Evolutionary conservation across 2,329 filamentous ascomycete species (phyloP), one percentile per base, ranked within the genome.

Genomic region (Scedosporium boydii): DNA sequence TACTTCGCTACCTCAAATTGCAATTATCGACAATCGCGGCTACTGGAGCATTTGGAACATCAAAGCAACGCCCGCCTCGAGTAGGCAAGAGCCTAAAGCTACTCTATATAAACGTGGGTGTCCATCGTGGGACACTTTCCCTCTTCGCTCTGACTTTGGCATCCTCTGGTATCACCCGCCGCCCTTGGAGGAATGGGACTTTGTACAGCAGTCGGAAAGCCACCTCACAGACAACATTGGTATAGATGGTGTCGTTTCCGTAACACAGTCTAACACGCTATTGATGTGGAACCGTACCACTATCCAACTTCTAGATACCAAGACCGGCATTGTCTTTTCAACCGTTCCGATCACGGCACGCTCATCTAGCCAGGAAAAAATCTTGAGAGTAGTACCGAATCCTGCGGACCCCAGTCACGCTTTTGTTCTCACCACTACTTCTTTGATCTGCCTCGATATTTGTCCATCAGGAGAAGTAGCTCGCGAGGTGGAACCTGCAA

Each of bases 1-100:
- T 18, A 69, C 74, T 63, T 66, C 82, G 75, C 70, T 83, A 78
- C 80, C 84, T 1, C 86, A 89, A 67, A 74, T 92, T 60, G 86
- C 80, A 16, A 76, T 91, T 27, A 77, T 92, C 18, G 87, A 92
- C 67, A 78, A 84, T 60, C 75, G 75, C 41, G 88, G 88, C 1
- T 77, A 76, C 63, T 93, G 89, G 89, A 85, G 77, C 53, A 72
- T 91, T 3, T 91, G 87, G 85, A 80, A 88, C 26, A 51, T 61
- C 9, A 56, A 29, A 26, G 38, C 21, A 6, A 51, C 38, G 10
- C 16, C 34, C 26, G 16, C 10, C 3, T 56, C 29, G 6, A 51
- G 48, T 34, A 27, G 18, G 14, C n/a, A 5, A 18, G n/a, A 23
- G 5, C 34, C 46, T 44, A 16, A 44, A 34, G n/a, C 44, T 29